Evolutionary conservation across 1,284 basidiomycete genomes (phyloP).

Genomic region (Ustilago lituana): DNA sequence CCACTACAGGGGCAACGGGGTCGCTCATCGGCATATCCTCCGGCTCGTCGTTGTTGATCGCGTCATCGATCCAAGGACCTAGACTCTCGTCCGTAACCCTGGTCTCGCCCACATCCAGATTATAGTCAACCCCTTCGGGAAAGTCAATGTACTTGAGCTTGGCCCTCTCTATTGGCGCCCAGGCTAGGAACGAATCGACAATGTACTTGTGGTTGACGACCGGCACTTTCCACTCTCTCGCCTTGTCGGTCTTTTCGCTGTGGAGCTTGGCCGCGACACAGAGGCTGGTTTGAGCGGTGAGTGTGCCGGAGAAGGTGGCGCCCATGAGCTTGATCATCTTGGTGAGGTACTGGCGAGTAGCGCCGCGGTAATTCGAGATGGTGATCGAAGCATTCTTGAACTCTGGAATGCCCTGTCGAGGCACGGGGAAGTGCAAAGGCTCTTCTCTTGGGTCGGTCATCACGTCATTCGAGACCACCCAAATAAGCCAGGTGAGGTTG

Average conservation of each 20-base stretch:
- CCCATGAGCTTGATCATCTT: slow-evolving; percentile 80
- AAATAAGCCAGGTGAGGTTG: slow-evolving; percentile 82
- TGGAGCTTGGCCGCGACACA: slow-evolving; percentile 82
- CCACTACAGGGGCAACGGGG: slow-evolving; percentile 4
- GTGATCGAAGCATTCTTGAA: slow-evolving; percentile 75
- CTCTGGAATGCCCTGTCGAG: slow-evolving; percentile 67
- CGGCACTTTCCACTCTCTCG: slow-evolving; percentile 81
- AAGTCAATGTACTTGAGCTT: slow-evolving; percentile 50
- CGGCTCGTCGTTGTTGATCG: slow-evolving; percentile 43
- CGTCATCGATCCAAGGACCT: slow-evolving; percentile 44
- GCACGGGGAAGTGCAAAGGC: slow-evolving; percentile 73
- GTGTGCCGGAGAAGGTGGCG: slow-evolving; percentile 80
- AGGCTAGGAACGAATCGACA: slow-evolving; percentile 78
- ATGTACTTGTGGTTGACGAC: slow-evolving; percentile 89
- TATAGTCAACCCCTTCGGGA: slow-evolving; percentile 33
- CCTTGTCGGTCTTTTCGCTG: slow-evolving; percentile 80
- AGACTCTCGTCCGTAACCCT: slow-evolving; percentile 42
- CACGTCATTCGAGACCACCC: slow-evolving; percentile 75
- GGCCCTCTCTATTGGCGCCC: slow-evolving; percentile 30
- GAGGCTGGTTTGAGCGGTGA: slow-evolving; percentile 76
- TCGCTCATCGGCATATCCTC: slow-evolving; percentile 37
- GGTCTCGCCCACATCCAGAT: slow-evolving; percentile 23
- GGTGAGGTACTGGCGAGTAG: slow-evolving; percentile 84
- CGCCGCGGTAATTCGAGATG: slow-evolving; percentile 86
- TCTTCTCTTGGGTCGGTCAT: slow-evolving; percentile 77